Evolutionary conservation across 306 rosid genomes (phyloP).

Genomic region (Corylus americana): DNA sequence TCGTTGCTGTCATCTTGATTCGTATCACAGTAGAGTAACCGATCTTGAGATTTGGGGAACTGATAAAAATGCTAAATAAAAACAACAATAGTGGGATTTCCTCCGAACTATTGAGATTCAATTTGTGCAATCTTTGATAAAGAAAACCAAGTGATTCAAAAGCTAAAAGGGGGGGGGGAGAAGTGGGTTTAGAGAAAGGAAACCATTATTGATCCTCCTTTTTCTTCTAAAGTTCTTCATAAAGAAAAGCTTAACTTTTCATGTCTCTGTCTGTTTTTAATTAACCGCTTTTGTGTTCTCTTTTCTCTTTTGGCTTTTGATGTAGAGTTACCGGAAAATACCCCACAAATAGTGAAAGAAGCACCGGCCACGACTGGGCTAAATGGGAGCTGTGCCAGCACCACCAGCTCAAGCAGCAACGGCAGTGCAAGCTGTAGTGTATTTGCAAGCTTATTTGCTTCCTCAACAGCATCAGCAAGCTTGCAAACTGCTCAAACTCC

Average conservation of each 20-base stretch:
- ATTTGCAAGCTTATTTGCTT: constrained; percentile 78
- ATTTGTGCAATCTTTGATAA: constrained; percentile 36
- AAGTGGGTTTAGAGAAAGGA: constrained; percentile 39
- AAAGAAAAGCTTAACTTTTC: constrained; percentile 40
- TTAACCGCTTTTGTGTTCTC: constrained; percentile 32
- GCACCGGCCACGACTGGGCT: constrained; percentile 27
- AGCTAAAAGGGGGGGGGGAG: constrained; percentile 39
- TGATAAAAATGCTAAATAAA: constrained; percentile 35
- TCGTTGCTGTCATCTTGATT: constrained; percentile 40
- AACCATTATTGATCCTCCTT: constrained; percentile 44
- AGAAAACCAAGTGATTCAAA: constrained; percentile 45
- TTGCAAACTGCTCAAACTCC: constrained; percentile 59
- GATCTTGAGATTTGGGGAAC: constrained; percentile 38
- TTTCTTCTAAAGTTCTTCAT: constrained; percentile 43
- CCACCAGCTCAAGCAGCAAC: constrained; percentile 57
- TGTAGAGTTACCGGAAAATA: constrained; percentile 50
- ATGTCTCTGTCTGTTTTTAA: constrained; percentile 17
- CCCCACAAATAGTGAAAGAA: constrained; percentile 51
- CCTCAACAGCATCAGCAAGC: constrained; percentile 57
- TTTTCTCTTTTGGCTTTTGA: constrained; percentile 11
- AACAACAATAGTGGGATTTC: constrained; percentile 27
- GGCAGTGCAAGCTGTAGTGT: constrained; percentile 56
- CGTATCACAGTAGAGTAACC: constrained; percentile 25
- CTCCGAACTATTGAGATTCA: constrained; percentile 30
- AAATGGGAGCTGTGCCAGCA: constrained; percentile 57